Evolutionary conservation across 306 rosid species (phyloP), one percentile per base, ranked within the genome.

Genomic region (Gleditsia sinensis): DNA sequence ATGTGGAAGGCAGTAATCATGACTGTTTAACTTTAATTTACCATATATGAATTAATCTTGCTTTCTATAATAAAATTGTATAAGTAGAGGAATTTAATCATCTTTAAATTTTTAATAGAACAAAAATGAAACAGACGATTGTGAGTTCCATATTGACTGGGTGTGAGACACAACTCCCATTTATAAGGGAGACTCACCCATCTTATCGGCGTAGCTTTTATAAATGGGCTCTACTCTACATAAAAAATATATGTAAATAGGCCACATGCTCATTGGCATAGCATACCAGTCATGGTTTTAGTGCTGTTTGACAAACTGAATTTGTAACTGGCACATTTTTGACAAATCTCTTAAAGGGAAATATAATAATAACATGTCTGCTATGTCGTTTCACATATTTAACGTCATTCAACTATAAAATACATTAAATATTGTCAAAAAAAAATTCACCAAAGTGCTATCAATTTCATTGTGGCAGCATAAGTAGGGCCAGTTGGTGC

Each of bases 41-140:
- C 10, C 32, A 11, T 36, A 30, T 36, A 60, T 17, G 36, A 33
- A 53, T 19, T 37, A 55, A 33, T 23, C 70, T 57, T 40, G 11
- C 60, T 67, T 23, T 67, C 20, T 23, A 30, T 58, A 21, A 67
- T 46, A 56, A 37, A 71, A 71, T 37, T 65, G 57, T 9, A 63
- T 20, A 32, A 10, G 46, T 30, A 32, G 23, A 51, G 73, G 32
- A 53, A 42, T 53, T 20, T 33, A 60, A 30, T 58, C 33, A 14
- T 56, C 30, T 69, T 34, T 24, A 68, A 3, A 1, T 1, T 72
- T 72, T 64, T 6, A 14, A 79, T 20, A 27, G 30, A 27, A 58
- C 57, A 56, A 36, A 57, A 43, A 16, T 6, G 24, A 48, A 9
- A 48, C 6, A 2, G 54, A 24, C 11, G n/a, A n/a, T n/a, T n/a